phyloP scores from a whole-genome alignment of 768 basidiomycete species.

The Auriscalpium orientale region DNA sequence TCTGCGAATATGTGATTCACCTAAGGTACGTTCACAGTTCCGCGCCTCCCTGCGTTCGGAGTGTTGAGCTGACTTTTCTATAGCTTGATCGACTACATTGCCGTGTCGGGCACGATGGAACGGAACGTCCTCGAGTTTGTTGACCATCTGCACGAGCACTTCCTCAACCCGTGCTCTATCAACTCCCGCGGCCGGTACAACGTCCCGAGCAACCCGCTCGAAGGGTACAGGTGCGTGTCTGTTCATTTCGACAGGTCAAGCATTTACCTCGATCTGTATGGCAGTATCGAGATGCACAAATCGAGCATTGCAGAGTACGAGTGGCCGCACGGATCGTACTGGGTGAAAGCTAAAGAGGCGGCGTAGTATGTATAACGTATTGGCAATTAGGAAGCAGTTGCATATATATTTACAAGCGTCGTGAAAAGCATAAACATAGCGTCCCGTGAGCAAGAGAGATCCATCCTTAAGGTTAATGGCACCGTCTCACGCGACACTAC shows the following conservation, averaged over 20 bases:
- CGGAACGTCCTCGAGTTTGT: conserved; percentile 89
- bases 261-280: not conserved
- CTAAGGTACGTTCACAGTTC: conserved; percentile 38
- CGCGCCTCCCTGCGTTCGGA: not conserved
- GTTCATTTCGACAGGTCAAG: not conserved
- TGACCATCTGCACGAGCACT: conserved; percentile 92
- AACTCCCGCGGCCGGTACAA: conserved; percentile 82
- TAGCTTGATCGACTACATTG: conserved; percentile 90
- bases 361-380: not conserved
- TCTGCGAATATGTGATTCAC: conserved; percentile 90
- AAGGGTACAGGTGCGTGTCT: conserved; percentile 64
- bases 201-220: conserved; percentile 64
- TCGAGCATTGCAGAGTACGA: conserved; percentile 75
- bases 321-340: conserved; percentile 83
- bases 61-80: not conserved
- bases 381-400: too few species aligned
- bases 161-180: conserved; percentile 82
- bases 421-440: too few species aligned
- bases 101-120: conserved; percentile 86
- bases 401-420: too few species aligned
- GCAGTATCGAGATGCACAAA: conserved; percentile 83
- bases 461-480: too few species aligned
- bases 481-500: too few species aligned
- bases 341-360: conserved; percentile 33
- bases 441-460: too few species aligned